Evolutionary conservation across 2,329 filamentous ascomycete genomes (phyloP).

Genomic region (Penicillium sp.): DNA sequence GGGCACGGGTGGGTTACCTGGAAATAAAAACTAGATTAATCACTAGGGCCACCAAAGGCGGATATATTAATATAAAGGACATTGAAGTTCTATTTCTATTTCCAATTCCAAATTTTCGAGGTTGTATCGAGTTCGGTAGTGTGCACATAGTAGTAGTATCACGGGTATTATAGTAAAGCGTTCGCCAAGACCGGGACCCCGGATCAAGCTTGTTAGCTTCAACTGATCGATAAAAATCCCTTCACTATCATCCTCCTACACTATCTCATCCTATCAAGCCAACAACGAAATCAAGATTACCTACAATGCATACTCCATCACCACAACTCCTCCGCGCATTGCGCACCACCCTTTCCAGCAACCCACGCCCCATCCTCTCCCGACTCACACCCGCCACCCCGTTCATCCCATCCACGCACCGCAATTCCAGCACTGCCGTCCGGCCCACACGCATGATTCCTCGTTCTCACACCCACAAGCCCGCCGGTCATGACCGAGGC

Average conservation of each 20-base stretch:
- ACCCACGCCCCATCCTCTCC: slow-evolving; percentile 7
- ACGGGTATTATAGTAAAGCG: neutral
- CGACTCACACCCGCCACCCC: neutral
- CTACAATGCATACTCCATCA: slow-evolving; percentile 42
- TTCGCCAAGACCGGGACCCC: neutral
- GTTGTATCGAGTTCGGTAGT: neutral
- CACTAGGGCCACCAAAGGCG: slow-evolving; percentile 16
- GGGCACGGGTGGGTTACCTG: slow-evolving; percentile 19
- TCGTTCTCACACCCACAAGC: slow-evolving; percentile 37
- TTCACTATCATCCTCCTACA: neutral
- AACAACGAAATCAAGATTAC: neutral
- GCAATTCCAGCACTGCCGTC: slow-evolving; percentile 27
- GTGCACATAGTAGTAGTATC: neutral
- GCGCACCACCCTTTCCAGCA: slow-evolving; percentile 33
- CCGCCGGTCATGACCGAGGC: slow-evolving; percentile 56
- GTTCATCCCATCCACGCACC: slow-evolving; percentile 13
- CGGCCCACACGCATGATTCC: slow-evolving; percentile 34
- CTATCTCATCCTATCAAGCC: neutral
- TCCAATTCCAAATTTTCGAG: neutral
- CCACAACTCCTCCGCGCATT: slow-evolving; percentile 44
- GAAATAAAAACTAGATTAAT: slow-evolving; percentile 29
- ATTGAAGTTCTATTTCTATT: slow-evolving; percentile 5
- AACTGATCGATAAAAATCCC: neutral
- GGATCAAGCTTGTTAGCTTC: neutral
- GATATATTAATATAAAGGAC: slow-evolving; percentile 24